Evolutionary conservation across 495 filamentous ascomycete species (phyloP).

Genomic region (Venustampulla echinocandica): DNA sequence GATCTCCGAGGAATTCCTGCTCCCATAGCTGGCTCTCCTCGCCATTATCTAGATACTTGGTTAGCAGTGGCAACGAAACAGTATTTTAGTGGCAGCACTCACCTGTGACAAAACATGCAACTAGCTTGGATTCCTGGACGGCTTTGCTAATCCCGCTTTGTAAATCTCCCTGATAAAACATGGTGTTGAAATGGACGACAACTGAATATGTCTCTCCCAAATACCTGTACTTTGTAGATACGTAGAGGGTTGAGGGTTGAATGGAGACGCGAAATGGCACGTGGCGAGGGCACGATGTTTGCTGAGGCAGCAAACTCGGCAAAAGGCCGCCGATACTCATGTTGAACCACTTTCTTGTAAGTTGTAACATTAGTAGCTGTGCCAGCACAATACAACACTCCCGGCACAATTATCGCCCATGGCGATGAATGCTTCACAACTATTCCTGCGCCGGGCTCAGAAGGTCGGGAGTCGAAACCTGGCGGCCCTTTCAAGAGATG

Average conservation of each 20-base stretch:
- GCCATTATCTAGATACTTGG: constrained; percentile 44
- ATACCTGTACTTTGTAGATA: too few relatives aligned
- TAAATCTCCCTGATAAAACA: constrained; percentile 75
- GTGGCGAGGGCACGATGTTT: constrained; percentile 8
- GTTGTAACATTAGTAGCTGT: too few relatives aligned
- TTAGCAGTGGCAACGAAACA: constrained; percentile 14
- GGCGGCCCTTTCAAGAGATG: not conserved
- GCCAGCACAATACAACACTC: not conserved
- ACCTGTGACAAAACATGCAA: constrained; percentile 61
- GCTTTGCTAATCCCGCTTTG: constrained; percentile 71
- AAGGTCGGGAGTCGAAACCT: not conserved
- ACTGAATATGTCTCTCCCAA: not conserved
- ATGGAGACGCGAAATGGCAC: too few relatives aligned
- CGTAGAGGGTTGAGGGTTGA: too few relatives aligned
- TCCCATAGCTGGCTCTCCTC: constrained; percentile 68
- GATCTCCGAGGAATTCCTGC: constrained; percentile 55
- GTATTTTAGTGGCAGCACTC: constrained; percentile 9
- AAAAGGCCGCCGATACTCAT: not conserved
- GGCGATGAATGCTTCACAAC: constrained; percentile 14
- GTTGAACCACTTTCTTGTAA: too few relatives aligned
- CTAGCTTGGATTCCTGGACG: constrained; percentile 52
- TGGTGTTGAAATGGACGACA: constrained; percentile 23
- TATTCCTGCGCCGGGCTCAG: constrained; percentile 5
- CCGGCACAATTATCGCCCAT: not conserved
- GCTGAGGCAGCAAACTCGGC: constrained; percentile 1